These are phyloP conservation scores for Elaeis guineensis DNA, from an alignment of 176 grass and related monocot species.

Conservation along the genomic window DNA sequence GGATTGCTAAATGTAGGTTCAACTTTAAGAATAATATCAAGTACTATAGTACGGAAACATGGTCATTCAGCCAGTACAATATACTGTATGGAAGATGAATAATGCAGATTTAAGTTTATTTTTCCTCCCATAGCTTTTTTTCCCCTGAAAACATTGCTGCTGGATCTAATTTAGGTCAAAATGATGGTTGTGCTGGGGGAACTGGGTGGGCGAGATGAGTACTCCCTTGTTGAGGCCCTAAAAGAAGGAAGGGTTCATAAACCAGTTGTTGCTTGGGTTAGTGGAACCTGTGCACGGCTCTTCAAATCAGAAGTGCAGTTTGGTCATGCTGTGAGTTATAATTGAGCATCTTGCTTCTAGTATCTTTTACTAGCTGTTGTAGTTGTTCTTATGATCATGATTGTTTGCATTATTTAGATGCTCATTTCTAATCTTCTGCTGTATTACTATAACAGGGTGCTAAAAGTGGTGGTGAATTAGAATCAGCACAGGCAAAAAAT, in stretches of 20 bases:
- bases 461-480: constrained; percentile 94
- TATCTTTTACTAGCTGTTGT: too few relatives aligned
- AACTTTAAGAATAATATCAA: too few relatives aligned
- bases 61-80: too few relatives aligned
- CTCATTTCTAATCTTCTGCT: too few relatives aligned
- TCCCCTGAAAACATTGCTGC: constrained; percentile 3
- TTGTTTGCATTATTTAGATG: too few relatives aligned
- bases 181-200: constrained; percentile 99
- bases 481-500: constrained; percentile 97
- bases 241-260: constrained; percentile 97
- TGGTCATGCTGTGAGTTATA: constrained; percentile 86
- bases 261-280: constrained; percentile 98
- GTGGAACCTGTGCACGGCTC: constrained; percentile 81
- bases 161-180: constrained; percentile 57
- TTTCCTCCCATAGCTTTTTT: constrained; percentile 7
- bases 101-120: neutral
- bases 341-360: neutral
- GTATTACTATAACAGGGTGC: constrained; percentile 50
- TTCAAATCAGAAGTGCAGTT: constrained; percentile 99
- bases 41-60: too few relatives aligned
- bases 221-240: constrained; percentile 92
- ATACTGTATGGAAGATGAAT: too few relatives aligned
- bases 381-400: too few relatives aligned
- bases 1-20: too few relatives aligned
- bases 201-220: constrained; percentile 91